Evolutionary conservation across 2,329 filamentous ascomycete species (phyloP), one percentile per base, ranked within the genome.

Genomic region (Hirsutella minnesotensis): DNA sequence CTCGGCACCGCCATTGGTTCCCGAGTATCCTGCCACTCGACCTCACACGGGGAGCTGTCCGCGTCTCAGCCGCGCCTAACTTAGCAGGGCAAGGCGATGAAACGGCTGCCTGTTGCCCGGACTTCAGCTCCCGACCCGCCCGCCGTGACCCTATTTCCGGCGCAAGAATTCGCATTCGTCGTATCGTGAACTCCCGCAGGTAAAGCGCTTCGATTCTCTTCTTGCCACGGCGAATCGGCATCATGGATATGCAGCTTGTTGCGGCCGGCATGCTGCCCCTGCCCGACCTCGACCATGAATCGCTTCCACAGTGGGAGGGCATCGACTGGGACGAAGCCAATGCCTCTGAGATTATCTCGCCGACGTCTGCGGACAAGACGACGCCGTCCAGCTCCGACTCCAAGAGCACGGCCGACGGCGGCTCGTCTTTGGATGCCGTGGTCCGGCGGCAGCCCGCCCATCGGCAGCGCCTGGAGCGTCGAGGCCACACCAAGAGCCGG

Each of bases 401-500:
- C 31, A 51, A 46, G 38, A 53, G 52, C 38, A 44, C 49, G 16
- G 52, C 56, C 24, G 50, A 50, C 38, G 44, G n/a, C n/a, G n/a
- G n/a, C n/a, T n/a, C 40, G 9, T 45, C 46, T 34, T 46, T 44
- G 19, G 49, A 53, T 8, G 27, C 29, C 15, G 41, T 50, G 27
- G 41, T 40, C 18, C 46, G 50, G 22, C 47, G 47, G 8, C 37
- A 51, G 27, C 38, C 50, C 19, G 22, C 47, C 38, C 55, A 56
- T 40, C 66, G 57, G 51, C 64, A 65, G 49, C 62, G 66, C 37
- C 48, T 72, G 21, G 74, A 76, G 55, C 63, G 79, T 43, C 69
- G 76, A 47, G 77, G 79, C 0, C 79, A 83, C 48, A 81, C 75
- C 10, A 83, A 83, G 57, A 80, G 75, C 40, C 69, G 79, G 20